Percentiles rank a stretch among this genome's conserved stretches.
These are phyloP conservation scores for Naegleria gruberi DNA, from an alignment of 208 protist species.

Conservation along the genomic window DNA sequence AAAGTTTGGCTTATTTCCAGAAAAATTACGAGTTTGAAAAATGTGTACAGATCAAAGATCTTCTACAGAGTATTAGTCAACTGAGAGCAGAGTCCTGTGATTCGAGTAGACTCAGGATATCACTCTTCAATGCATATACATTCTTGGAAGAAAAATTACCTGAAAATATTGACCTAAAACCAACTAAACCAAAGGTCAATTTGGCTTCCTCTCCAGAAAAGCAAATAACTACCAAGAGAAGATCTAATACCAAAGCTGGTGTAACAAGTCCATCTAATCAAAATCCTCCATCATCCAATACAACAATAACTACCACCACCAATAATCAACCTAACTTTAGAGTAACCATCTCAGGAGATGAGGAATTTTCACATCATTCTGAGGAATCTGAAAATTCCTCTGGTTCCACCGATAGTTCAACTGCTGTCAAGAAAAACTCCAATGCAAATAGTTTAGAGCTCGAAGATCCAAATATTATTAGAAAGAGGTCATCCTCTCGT, in stretches of 20 bases:
- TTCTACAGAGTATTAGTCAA: not conserved
- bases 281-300: not conserved
- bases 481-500: not conserved
- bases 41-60: not conserved
- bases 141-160: not conserved
- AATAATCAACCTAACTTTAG: not conserved
- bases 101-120: not conserved
- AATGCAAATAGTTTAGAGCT: not conserved
- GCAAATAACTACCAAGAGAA: not conserved
- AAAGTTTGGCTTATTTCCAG: no score
- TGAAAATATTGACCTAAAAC: not conserved
- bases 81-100: not conserved
- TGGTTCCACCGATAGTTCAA: no score
- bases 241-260: not conserved
- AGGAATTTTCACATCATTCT: not conserved
- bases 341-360: not conserved
- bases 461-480: not conserved
- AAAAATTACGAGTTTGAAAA: not conserved
- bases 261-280: not conserved
- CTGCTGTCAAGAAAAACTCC: no score
- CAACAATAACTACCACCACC: not conserved
- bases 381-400: not conserved
- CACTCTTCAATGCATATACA: not conserved
- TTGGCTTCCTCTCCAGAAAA: not conserved
- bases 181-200: not conserved